Evolutionary conservation across 108 stramenopile genomes (phyloP), one percentile per base, ranked within the genome.

Genomic region (Nitzschia sp.): DNA sequence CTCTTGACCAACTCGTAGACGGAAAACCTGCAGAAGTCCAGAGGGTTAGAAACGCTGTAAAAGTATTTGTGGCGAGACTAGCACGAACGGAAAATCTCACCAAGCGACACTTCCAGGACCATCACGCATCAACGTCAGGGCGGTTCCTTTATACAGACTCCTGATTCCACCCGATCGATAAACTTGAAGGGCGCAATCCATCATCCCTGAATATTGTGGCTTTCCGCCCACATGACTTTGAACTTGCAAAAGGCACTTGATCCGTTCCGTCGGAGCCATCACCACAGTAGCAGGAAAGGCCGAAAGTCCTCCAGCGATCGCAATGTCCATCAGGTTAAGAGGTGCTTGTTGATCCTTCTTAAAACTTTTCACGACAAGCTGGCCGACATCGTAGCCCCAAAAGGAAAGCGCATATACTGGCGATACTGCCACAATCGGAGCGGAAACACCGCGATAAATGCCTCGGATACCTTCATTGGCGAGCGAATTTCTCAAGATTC

Each of bases 351-450:
- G 61, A 21, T 54, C 28, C n/a, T 49, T 55, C 0, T 55, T 60
- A 28, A 38, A 64, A 18, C 1, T 36, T 62, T 64, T 62, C 54
- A 87, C 83, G 23, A 78, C 6, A 0, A 79, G 75, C 53, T 87
- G 78, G 15, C 95, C 95, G 23, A 93, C 47, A 51, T 94, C 95
- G 54, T 90, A 96, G 0, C 92, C 95, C 95, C 95, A 96, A 70
- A 96, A 96, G 29, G 71, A 77, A 19, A 91, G 54, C 21, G 95
- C 95, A 63, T 87, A 95, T 6, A 92, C 86, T 3, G 95, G 93
- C 24, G 88, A 68, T 8, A 91, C 78, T 23, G 91, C 92, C 9
- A 82, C 62, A 27, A 96, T 62, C 0, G 95, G 95, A 2, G 93
- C 91, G 1, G 86, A 81, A 27, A 96, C 85, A 31, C 95, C 95